Evolutionary conservation across 306 rosid species (phyloP).

Genomic region (Medicago ruthenica): DNA sequence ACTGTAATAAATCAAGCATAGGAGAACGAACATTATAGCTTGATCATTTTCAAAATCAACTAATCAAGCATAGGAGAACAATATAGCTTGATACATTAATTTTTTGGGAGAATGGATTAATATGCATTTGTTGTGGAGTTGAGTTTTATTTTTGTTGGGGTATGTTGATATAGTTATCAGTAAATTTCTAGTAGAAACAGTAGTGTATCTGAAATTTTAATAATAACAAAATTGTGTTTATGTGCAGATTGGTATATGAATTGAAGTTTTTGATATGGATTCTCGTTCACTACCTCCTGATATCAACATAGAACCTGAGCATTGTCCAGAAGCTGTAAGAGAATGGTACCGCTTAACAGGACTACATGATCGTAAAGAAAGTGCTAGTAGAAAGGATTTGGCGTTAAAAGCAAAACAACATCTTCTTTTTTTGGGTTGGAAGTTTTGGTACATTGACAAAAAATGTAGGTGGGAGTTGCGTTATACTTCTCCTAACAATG

Average conservation of each 20-base stretch:
- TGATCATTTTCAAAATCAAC: no score
- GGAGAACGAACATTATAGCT: no score
- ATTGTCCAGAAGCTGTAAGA: constrained; percentile 55
- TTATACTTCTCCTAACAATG: constrained; percentile 55
- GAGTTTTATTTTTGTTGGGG: no score
- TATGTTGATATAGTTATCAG: no score
- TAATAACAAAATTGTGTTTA: no score
- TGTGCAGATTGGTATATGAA: constrained; percentile 1
- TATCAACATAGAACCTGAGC: not conserved
- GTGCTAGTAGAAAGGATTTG: not conserved
- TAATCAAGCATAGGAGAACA: no score
- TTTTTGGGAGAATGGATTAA: no score
- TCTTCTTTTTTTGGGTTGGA: constrained; percentile 63
- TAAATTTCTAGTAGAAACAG: no score
- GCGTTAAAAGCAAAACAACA: constrained; percentile 58
- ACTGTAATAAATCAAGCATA: no score
- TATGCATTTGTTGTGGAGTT: no score
- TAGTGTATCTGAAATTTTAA: no score
- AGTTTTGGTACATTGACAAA: constrained; percentile 46
- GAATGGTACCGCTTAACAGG: constrained; percentile 46
- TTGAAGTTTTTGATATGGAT: not conserved
- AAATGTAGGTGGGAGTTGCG: constrained; percentile 55
- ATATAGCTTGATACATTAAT: no score
- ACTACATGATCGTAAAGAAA: not conserved
- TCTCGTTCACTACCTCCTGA: not conserved